Percentiles rank a stretch among this genome's conserved stretches.
Conservation (phyloP, 2,329 filamentous ascomycete genomes). For the Sporothrix variecibatus region DNA sequence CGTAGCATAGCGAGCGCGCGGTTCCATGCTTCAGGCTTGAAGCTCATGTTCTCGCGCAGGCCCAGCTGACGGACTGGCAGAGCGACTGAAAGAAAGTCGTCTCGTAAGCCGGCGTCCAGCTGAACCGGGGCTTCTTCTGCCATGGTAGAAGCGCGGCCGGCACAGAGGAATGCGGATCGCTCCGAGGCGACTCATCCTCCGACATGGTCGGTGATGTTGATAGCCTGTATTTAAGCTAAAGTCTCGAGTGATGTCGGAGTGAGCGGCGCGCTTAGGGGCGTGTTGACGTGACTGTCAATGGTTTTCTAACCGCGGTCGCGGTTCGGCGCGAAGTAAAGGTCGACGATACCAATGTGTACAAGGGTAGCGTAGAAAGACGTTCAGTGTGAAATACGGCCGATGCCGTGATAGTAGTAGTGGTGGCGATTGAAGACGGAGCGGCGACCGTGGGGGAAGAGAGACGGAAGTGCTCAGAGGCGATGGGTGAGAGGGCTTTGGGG, state of each 20-base stretch:
- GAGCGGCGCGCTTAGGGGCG: background rate
- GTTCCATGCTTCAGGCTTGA: conserved; percentile 64
- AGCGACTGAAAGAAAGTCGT: conserved; percentile 63
- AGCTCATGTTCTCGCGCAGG: conserved; percentile 52
- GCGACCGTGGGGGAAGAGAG: background rate
- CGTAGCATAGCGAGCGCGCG: conserved; percentile 56
- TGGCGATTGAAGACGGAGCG: conserved; percentile 14
- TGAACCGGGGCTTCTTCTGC: conserved; percentile 54
- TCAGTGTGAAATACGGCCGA: background rate
- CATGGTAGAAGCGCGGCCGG: conserved; percentile 27
- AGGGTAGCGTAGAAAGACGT: conserved; percentile 4
- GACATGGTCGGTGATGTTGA: conserved; percentile 35
- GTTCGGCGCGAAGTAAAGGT: background rate
- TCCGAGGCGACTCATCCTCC: conserved; percentile 36
- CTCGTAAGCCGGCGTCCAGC: conserved; percentile 61
- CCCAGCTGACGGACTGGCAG: conserved; percentile 61
- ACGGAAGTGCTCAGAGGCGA: background rate
- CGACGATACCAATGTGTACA: conserved; percentile 9
- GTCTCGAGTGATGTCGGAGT: background rate
- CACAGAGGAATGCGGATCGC: conserved; percentile 28
- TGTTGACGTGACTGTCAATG: background rate
- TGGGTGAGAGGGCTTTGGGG: background rate
- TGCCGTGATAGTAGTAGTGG: conserved; percentile 11
- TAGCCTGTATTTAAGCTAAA: too few relatives aligned
- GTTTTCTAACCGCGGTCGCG: background rate